These are phyloP conservation scores for Pharnaceum exiguum DNA, from an alignment of 148 eudicot species.

Conservation along the genomic window DNA sequence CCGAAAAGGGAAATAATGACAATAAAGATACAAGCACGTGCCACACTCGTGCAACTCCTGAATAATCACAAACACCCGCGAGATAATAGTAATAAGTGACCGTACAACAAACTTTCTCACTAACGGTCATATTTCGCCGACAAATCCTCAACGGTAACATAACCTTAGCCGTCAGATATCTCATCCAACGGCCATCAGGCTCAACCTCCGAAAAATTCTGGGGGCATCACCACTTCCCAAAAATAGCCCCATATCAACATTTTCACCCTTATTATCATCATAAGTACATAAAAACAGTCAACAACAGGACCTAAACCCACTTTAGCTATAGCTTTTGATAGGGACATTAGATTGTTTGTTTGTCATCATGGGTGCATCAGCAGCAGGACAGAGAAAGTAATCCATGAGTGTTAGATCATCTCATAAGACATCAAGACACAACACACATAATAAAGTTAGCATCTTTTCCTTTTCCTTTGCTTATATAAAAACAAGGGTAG, in stretches of 20 bases:
- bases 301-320: no score
- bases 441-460: conserved; percentile 18
- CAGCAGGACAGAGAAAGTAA: conserved; percentile 15
- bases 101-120: conserved; percentile 30
- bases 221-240: background rate
- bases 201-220: background rate
- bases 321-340: no score
- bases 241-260: conserved; percentile 4
- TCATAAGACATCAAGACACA: no score
- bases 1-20: conserved; percentile 5
- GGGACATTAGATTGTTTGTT: no score
- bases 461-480: conserved; percentile 1
- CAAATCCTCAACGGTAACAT: conserved; percentile 55
- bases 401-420: no score
- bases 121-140: conserved; percentile 71
- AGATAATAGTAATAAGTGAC: conserved; percentile 10
- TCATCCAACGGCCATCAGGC: conserved; percentile 40
- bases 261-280: no score
- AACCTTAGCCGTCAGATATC: conserved; percentile 50
- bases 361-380: conserved; percentile 11
- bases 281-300: no score
- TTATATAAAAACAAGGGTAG: conserved; percentile 35
- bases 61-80: conserved; percentile 1
- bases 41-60: conserved; percentile 18
- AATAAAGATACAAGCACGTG: conserved; percentile 33